Conservation (phyloP, 768 basidiomycete genomes). For the Auriscalpium microsporum region DNA sequence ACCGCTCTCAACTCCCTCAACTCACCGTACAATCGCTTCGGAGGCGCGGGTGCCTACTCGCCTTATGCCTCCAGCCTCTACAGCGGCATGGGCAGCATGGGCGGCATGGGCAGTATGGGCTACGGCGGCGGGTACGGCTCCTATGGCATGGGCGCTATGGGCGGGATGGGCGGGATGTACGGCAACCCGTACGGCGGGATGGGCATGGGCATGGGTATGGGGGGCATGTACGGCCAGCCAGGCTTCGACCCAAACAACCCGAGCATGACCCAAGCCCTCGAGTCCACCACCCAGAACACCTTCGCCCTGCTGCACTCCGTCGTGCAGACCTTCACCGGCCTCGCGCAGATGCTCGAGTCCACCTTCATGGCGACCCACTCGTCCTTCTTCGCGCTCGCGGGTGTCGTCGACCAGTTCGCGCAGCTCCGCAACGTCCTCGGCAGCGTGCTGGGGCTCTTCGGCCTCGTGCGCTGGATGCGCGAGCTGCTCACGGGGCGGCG, state of each 20-base stretch:
- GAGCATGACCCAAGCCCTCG: constrained; percentile 82
- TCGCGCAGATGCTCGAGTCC: constrained; percentile 94
- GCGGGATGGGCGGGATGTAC: constrained; percentile 34
- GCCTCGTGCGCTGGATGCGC: constrained; percentile 79
- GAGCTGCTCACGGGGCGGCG: constrained; percentile 45
- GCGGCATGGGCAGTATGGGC: constrained; percentile 12
- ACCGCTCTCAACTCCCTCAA: constrained; percentile 30
- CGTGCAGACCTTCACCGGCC: constrained; percentile 89
- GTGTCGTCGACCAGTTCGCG: constrained; percentile 91
- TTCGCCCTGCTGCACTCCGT: constrained; percentile 91
- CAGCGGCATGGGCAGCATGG: constrained; percentile 34
- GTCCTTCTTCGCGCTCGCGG: constrained; percentile 93
- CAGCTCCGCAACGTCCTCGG: constrained; percentile 89
- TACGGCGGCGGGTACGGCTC: constrained; percentile 31
- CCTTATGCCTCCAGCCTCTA: constrained; percentile 37
- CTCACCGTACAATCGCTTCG: constrained; percentile 38
- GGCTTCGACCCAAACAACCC: constrained; percentile 35
- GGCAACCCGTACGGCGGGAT: constrained; percentile 31
- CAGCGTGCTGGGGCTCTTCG: constrained; percentile 88
- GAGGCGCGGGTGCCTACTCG: constrained; percentile 16
- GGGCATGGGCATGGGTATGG: constrained; percentile 31
- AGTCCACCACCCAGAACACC: constrained; percentile 83
- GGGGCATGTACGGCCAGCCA: constrained; percentile 32
- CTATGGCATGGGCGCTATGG: constrained; percentile 24
- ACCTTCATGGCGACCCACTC: constrained; percentile 98